Percentiles rank a stretch among this genome's conserved stretches.
Evolutionary conservation across 2,329 filamentous ascomycete genomes (phyloP).

Genomic region (Cytospora leucostoma): DNA sequence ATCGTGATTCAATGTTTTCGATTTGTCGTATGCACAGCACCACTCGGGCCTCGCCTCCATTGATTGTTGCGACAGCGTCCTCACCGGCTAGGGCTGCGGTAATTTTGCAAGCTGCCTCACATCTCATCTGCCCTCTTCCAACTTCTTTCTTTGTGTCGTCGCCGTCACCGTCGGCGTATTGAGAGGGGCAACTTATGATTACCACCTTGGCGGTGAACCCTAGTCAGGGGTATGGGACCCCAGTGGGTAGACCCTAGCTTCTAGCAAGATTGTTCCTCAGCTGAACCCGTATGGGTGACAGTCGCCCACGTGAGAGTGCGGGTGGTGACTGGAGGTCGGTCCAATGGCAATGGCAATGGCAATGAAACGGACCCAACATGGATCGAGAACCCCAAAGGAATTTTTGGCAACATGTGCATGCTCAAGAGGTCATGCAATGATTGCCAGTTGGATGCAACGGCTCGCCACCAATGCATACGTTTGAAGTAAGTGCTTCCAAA

Average conservation of each 20-base stretch:
- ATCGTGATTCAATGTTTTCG: background rate
- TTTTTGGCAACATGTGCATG: background rate
- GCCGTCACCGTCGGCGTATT: background rate
- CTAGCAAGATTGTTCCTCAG: slow-evolving; percentile 12
- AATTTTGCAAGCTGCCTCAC: slow-evolving; percentile 3
- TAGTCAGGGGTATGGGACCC: slow-evolving; percentile 20
- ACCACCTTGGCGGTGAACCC: slow-evolving; percentile 18
- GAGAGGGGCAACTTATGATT: slow-evolving; percentile 11
- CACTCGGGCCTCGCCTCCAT: background rate
- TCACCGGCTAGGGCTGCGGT: background rate
- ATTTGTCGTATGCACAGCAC: background rate
- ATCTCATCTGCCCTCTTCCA: slow-evolving; percentile 5
- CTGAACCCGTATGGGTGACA: slow-evolving; percentile 24
- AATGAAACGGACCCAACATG: background rate
- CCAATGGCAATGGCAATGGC: background rate
- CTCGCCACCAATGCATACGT: background rate
- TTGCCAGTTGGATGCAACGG: background rate
- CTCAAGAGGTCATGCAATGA: background rate
- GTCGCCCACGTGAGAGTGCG: slow-evolving; percentile 18
- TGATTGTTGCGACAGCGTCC: background rate
- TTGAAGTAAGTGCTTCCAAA: background rate
- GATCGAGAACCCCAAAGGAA: background rate
- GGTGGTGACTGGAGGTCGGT: background rate
- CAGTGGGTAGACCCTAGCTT: slow-evolving; percentile 21
- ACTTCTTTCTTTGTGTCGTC: slow-evolving; percentile 16